Conservation (phyloP, 192 early-diverging fungal genomes). For the Backusella sp. region DNA sequence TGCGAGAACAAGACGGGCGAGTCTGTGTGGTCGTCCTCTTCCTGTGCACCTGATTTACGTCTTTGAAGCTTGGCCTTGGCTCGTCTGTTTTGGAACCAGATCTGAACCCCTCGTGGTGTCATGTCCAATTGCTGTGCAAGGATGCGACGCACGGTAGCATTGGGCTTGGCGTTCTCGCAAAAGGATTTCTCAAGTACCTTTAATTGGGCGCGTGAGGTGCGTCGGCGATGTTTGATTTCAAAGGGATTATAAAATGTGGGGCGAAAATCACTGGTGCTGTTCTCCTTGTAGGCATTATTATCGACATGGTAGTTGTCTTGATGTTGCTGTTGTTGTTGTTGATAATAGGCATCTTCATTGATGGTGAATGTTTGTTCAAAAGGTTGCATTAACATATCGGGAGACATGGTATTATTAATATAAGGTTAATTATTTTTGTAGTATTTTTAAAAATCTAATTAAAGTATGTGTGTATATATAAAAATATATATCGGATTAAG, state of each 20-base stretch:
- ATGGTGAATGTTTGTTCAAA: slow-evolving; percentile 23
- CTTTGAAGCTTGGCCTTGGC: slow-evolving; percentile 80
- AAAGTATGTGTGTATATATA: slow-evolving; percentile 4
- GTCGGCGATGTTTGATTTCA: slow-evolving; percentile 72
- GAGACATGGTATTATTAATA: background rate
- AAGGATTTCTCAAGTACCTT: slow-evolving; percentile 72
- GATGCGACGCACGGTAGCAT: slow-evolving; percentile 55
- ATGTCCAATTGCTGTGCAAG: slow-evolving; percentile 66
- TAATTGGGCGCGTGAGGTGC: slow-evolving; percentile 73
- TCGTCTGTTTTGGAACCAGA: slow-evolving; percentile 89
- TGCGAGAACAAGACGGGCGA: slow-evolving; percentile 12
- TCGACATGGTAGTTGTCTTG: background rate
- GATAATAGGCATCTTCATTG: background rate
- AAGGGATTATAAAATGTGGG: slow-evolving; percentile 78
- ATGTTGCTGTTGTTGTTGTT: background rate
- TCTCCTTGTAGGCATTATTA: background rate
- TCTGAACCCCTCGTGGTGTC: slow-evolving; percentile 71
- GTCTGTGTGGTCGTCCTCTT: background rate
- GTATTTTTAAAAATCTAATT: background rate
- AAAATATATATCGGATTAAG: background rate
- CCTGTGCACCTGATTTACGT: slow-evolving; percentile 11
- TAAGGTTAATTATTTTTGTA: background rate
- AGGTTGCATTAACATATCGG: slow-evolving; percentile 20
- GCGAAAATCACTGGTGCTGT: slow-evolving; percentile 48
- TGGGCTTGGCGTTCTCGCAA: slow-evolving; percentile 60